Evolutionary conservation across 495 filamentous ascomycete genomes (phyloP), one percentile per base, ranked within the genome.

Genomic region (Massariosphaeria phaeospora): DNA sequence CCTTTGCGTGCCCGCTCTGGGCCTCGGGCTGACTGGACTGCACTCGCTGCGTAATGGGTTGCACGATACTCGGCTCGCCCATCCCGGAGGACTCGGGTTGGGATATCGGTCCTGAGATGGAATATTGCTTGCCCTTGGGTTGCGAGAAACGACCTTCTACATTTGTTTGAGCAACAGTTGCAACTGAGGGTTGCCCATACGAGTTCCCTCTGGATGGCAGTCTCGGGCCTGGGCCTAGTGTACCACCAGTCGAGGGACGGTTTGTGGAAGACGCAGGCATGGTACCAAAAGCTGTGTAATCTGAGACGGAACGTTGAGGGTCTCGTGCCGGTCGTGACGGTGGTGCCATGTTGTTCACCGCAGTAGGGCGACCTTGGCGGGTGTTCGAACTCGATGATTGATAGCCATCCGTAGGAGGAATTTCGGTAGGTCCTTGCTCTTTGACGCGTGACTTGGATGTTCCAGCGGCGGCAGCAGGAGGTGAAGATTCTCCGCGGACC

Each of bases 121-220:
- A 78, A 63, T 95, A 95, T 52, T 81, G 80, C 66, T 84, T 88
- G 13, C 75, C 72, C 58, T 79, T 84, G 31, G 93, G 93, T 67
- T 95, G 91, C 51, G 90, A 83, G 54, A 98, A 85, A 59, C 85
- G 85, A 55, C 89, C 93, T 70, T 96, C 85, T 30, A 82, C 91
- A 74, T 94, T 96, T 33, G 89, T 91, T 66, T 85, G 83, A 48
- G 88, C 89, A 59, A 96, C 81, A 55, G 87, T 84, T 26, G 93
- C 90, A 48, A 88, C 88, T 62, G 85, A 81, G 39, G 93, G 91
- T 70, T 89, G 87, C 59, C 86, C 85, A 67, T 98, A 96, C 44
- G 88, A 94, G 48, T 77, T 77, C 44, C 86, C 85, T 56, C 89
- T 78, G 26, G 88, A 87, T 56, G 85, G 83, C 47, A 93, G 73